A percentile compares a stretch with the other conserved stretches of the same genome.
Conservation (phyloP, 352 stramenopile genomes). For the Phytophthora fragariaefolia region DNA sequence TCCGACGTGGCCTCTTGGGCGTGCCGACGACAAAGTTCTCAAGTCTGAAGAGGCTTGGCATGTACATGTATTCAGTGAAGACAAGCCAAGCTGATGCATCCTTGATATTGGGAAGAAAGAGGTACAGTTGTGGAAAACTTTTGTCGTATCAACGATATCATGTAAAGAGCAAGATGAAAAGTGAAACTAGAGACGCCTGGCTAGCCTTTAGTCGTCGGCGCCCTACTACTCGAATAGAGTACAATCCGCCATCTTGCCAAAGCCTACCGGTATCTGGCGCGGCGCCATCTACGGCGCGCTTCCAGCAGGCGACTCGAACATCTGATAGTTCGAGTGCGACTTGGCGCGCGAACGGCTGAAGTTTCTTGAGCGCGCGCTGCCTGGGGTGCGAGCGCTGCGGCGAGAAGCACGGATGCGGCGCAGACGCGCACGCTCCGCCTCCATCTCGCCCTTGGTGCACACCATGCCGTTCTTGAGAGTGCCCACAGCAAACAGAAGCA, state of each 20-base stretch:
- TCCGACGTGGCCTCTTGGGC: not conserved
- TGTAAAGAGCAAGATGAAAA: constrained; percentile 36
- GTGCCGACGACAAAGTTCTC: not conserved
- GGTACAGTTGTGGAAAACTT: constrained; percentile 27
- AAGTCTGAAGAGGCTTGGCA: not conserved
- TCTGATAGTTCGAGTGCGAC: constrained; percentile 76
- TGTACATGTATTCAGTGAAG: no score
- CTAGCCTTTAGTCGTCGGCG: constrained; percentile 1
- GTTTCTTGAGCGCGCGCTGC: constrained; percentile 65
- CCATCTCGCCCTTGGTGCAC: constrained; percentile 69
- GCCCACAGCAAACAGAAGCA: constrained; percentile 59
- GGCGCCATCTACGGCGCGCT: constrained; percentile 47
- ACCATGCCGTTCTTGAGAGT: constrained; percentile 76
- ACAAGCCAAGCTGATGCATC: not conserved
- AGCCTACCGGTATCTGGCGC: constrained; percentile 14
- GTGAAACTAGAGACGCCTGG: constrained; percentile 25
- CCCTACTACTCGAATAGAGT: constrained; percentile 29
- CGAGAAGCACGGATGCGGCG: constrained; percentile 58
- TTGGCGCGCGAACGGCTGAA: constrained; percentile 69
- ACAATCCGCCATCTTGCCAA: constrained; percentile 30
- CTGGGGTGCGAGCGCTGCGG: constrained; percentile 62
- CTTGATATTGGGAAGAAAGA: not conserved
- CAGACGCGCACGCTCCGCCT: constrained; percentile 55
- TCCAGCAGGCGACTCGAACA: constrained; percentile 66
- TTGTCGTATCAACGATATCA: constrained; percentile 35